These are phyloP conservation scores for Globisporangium echinulatum DNA, from an alignment of 352 stramenopile genomes.

Conservation along the genomic window DNA sequence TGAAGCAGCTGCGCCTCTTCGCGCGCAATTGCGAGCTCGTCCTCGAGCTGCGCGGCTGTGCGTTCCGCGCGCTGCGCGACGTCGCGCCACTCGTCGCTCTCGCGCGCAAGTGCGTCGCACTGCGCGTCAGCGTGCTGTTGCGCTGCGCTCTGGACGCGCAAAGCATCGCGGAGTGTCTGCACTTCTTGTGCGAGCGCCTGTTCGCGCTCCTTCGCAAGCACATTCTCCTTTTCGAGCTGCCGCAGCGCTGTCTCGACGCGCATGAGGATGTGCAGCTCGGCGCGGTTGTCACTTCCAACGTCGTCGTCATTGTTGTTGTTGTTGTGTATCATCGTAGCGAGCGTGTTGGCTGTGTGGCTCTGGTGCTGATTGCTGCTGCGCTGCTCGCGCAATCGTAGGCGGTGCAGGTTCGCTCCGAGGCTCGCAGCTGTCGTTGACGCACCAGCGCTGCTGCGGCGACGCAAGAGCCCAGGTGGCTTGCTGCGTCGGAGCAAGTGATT, in stretches of 20 bases:
- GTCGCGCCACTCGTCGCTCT: conserved; percentile 56
- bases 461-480: not conserved
- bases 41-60: conserved; percentile 40
- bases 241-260: conserved; percentile 66
- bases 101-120: conserved; percentile 25
- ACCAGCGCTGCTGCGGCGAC: conserved; percentile 1
- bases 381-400: conserved; percentile 4
- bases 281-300: conserved; percentile 18
- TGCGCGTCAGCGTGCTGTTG: conserved; percentile 47
- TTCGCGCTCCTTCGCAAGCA: conserved; percentile 39
- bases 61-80: conserved; percentile 38
- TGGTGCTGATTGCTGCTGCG: not conserved
- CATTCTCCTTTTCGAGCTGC: conserved; percentile 67
- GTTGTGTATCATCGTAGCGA: not conserved
- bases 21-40: conserved; percentile 50
- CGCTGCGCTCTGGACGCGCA: conserved; percentile 44
- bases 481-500: not conserved
- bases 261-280: conserved; percentile 57
- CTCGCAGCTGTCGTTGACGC: not conserved
- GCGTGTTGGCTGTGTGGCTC: not conserved
- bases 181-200: conserved; percentile 43
- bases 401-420: conserved; percentile 9
- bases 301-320: conserved; percentile 10
- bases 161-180: conserved; percentile 41
- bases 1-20: conserved; percentile 64